Evolutionary conservation across 2,329 filamentous ascomycete genomes (phyloP), one percentile per base, ranked within the genome.

Genomic region (Pseudocercospora cruenta): DNA sequence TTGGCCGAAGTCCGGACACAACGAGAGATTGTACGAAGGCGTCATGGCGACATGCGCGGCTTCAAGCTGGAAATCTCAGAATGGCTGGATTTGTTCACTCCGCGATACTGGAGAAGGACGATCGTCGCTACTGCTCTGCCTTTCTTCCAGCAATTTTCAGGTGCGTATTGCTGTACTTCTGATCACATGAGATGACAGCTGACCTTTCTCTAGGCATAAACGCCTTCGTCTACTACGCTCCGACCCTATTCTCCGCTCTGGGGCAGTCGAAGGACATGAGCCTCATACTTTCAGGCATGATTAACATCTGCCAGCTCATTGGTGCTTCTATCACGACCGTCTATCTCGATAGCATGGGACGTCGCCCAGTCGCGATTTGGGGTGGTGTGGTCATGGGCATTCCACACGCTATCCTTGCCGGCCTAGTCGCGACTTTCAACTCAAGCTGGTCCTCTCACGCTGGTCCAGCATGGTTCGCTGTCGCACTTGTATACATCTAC

Each of bases 1-100:
- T 78, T 82, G 16, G 81, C 83, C 1, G 85, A 87, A 69, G 82
- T 82, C 6, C 76, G 78, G 10, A 86, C 85, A 72, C 82, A 84
- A 66, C 76, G 84, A 68, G 73, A 78, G 8, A 76, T 77, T 33
- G 58, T 73, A 12, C 73, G 78, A 22, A n/a, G 47, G 12, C 43
- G 49, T n/a, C 60, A 55, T 26, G 60, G 47, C 8, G 39, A 45
- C 19, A 55, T 55, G 22, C 14, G 19, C 4, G 39, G 39, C 6
- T 45, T 45, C 39, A 45, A 45, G 19, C 21, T 55, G 5, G 51
- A 55, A 7, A 4, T 55, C 8, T 26, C 22, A 7, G 22, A 55
- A 16, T 55, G 51, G 51, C 2, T 31, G 19, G 19, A 24, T 24
- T 14, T 55, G 6, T 55, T 55, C 21, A 24, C 22, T 26, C 51